Base-by-base conservation (phyloP, 352 stramenopile species). In the Phytophthora aleatoria region DNA sequence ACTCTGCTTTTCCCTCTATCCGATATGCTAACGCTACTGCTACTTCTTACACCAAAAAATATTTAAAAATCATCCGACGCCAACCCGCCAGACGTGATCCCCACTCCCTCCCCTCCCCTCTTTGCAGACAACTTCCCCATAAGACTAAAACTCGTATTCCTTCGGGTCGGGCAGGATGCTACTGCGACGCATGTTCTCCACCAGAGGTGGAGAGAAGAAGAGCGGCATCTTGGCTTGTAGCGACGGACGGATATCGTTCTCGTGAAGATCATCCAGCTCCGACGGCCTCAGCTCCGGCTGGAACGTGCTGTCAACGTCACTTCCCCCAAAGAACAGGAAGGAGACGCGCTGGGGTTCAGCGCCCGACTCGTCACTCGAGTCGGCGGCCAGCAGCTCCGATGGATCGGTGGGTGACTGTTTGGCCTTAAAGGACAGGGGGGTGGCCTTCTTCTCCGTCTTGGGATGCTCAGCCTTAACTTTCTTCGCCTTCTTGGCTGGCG, bases 241-340 rank as follows among this genome's bases (percentile, higher is more conserved):
- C 36, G 72, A 78, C 45, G 81, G 81, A 9, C 76, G 81, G 60
- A 92, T 81, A 8, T 77, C 45, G 27, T 80, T 71, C 50, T 85
- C 69, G 7, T 90, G 70, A 38, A 89, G 61, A 39, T 74, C 63
- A 26, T 71, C 62, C 27, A 81, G 61, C 16, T 69, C 61, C 28
- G 69, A 81, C 3, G 76, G 57, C 12, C 65, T 43, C 27, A 80
- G 59, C 30, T 77, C 69, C 5, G 75, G 81, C 67, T 86, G 68
- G 57, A 89, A 89, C 41, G 73, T 67, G 30, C 59, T 70, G 50
- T 84, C 71, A 6, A 62, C 49, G 6, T 88, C 83, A n/a, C 68
- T 90, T 16, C 83, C 83, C 6, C 80, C 64, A 53, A 83, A 92
- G 55, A 92, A 85, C 16, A 89, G 49, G 55, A 90, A 92, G 24